Conservation (phyloP, 257 asterid genomes). For the Nicotiana benthamiana region DNA sequence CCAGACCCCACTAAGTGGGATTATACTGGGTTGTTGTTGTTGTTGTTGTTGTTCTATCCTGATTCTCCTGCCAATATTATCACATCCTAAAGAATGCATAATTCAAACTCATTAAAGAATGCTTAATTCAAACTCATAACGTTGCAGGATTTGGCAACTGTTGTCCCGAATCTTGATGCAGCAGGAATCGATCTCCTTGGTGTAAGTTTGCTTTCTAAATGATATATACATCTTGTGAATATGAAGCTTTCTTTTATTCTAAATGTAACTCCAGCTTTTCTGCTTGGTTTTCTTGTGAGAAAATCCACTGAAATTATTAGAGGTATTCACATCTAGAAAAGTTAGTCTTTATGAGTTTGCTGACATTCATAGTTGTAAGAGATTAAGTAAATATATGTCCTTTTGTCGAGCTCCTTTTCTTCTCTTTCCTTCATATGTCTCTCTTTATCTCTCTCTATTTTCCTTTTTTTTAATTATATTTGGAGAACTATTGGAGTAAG, state of each 20-base stretch:
- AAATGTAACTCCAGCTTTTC: neutral
- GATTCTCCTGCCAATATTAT: neutral
- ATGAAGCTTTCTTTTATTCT: neutral
- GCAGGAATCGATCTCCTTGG: slow-evolving; percentile 75
- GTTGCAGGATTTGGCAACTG: slow-evolving; percentile 62
- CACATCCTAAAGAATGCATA: neutral
- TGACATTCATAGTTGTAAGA: neutral
- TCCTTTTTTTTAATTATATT: neutral
- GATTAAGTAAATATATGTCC: neutral
- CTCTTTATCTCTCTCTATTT: neutral
- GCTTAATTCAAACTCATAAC: too few species aligned
- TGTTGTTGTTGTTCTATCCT: too few species aligned
- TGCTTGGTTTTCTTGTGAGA: neutral
- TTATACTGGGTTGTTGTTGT: too few species aligned
- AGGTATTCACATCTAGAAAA: neutral
- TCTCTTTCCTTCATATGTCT: neutral
- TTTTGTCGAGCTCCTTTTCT: neutral
- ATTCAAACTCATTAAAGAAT: neutral
- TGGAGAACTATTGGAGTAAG: neutral
- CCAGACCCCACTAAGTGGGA: too few species aligned
- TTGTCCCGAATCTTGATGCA: slow-evolving; percentile 65
- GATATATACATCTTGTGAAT: neutral
- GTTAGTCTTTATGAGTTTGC: neutral
- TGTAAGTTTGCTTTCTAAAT: slow-evolving; percentile 40
- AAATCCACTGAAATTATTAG: neutral